Conservation (phyloP, 2,329 filamentous ascomycete genomes). For the Mycocentrospora acerina region DNA sequence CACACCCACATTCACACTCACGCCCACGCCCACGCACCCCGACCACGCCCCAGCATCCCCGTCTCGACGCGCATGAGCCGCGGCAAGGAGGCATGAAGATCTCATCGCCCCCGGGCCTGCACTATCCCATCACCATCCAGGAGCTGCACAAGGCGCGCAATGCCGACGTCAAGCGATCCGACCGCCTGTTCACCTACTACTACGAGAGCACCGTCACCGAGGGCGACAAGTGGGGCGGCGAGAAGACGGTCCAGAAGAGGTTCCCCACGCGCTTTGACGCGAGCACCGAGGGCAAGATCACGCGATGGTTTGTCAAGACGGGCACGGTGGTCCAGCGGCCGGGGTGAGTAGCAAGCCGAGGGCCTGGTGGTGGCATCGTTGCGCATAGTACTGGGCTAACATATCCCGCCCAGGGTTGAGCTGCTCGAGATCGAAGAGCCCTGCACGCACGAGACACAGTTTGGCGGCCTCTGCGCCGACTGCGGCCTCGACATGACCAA, state of each 20-base stretch:
- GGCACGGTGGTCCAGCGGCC: constrained; percentile 62
- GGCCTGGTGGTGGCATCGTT: background rate
- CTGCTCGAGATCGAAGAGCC: constrained; percentile 83
- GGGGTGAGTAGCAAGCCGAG: constrained; percentile 39
- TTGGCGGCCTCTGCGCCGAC: constrained; percentile 83
- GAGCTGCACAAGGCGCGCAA: constrained; percentile 76
- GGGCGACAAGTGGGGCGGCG: constrained; percentile 71
- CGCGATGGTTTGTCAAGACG: constrained; percentile 70
- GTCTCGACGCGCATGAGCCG: constrained; percentile 33
- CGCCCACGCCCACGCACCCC: constrained; percentile 2
- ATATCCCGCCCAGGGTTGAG: constrained; percentile 53
- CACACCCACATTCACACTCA: too few species aligned
- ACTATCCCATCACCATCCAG: constrained; percentile 91
- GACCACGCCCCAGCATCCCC: too few species aligned
- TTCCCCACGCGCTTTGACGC: constrained; percentile 81
- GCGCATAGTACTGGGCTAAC: constrained; percentile 7
- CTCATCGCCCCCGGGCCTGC: constrained; percentile 58
- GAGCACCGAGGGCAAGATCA: constrained; percentile 76
- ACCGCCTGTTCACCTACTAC: constrained; percentile 81
- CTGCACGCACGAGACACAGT: constrained; percentile 89
- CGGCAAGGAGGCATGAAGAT: constrained; percentile 49
- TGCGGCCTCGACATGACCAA: constrained; percentile 97
- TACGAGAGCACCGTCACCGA: constrained; percentile 74
- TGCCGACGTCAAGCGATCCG: constrained; percentile 73
- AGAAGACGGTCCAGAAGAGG: constrained; percentile 66